phyloP scores from a whole-genome alignment of 192 early-diverging fungal genomes.

The Coemansia sp. region DNA sequence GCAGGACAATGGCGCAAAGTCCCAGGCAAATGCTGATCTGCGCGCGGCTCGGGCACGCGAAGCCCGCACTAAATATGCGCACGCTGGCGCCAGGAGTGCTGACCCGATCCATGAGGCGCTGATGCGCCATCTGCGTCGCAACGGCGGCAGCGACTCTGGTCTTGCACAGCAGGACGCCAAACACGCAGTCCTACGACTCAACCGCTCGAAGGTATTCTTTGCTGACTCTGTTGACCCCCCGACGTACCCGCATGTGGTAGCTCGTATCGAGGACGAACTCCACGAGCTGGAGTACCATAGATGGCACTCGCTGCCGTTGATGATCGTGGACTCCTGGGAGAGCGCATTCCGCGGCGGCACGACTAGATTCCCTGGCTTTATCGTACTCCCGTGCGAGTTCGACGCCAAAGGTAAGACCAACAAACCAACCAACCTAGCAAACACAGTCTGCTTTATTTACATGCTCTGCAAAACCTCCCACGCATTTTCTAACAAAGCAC shows the following conservation, averaged over 20 bases:
- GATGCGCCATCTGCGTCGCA: conserved; percentile 23
- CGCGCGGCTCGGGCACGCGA: conserved; percentile 36
- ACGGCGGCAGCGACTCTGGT: conserved; percentile 11
- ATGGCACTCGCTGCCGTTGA: conserved; percentile 42
- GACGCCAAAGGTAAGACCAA: conserved; percentile 9
- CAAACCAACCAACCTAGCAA: too few species aligned
- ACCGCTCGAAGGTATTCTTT: conserved; percentile 34
- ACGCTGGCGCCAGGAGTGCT: background rate
- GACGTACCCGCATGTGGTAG: conserved; percentile 7
- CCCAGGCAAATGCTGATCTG: conserved; percentile 10
- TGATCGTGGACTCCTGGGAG: conserved; percentile 39
- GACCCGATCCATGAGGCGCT: conserved; percentile 17
- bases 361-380: conserved; percentile 38
- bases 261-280: conserved; percentile 30
- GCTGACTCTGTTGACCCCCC: conserved; percentile 25
- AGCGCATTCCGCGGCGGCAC: conserved; percentile 13
- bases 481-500: background rate
- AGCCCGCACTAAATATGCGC: conserved; percentile 31
- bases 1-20: background rate
- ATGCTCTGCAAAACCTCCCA: background rate
- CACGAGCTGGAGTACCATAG: conserved; percentile 26
- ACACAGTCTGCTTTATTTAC: too few species aligned
- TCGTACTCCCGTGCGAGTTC: conserved; percentile 22
- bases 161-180: conserved; percentile 3
- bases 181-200: conserved; percentile 8